Conservation (phyloP, 768 basidiomycete species). For the Thelephora ganbajun region DNA sequence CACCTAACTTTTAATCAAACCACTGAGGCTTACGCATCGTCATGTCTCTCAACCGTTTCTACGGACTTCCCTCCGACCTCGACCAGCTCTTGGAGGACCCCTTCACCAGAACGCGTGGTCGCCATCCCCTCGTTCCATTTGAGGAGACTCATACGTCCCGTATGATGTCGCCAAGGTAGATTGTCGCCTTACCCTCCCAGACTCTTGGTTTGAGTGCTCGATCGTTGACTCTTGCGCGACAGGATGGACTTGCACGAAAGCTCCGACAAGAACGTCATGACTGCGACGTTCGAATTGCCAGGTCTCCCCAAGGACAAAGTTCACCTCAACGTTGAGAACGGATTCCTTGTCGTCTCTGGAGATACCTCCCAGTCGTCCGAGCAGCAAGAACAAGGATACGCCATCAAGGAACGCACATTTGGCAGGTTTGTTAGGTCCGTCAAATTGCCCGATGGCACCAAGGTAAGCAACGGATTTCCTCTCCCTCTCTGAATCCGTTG, state of each 20-base stretch:
- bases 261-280: slow-evolving; percentile 9
- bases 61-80: no score
- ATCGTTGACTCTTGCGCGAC: no score
- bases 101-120: no score
- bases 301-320: slow-evolving; percentile 11
- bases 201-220: not conserved
- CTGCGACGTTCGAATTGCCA: slow-evolving; percentile 16
- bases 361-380: not conserved
- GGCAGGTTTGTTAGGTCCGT: not conserved
- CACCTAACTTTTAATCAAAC: no score
- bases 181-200: no score
- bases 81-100: no score
- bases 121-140: no score
- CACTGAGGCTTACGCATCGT: no score
- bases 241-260: slow-evolving; percentile 8
- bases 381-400: slow-evolving; percentile 1
- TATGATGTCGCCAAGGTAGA: no score
- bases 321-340: slow-evolving; percentile 4
- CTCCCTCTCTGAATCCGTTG: not conserved
- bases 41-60: no score
- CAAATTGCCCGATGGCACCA: not conserved
- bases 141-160: no score
- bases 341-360: slow-evolving; percentile 1
- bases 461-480: not conserved
- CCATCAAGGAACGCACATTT: not conserved